Conservation (phyloP, 441 rosid genomes). For the Eutrema salsugineum region DNA sequence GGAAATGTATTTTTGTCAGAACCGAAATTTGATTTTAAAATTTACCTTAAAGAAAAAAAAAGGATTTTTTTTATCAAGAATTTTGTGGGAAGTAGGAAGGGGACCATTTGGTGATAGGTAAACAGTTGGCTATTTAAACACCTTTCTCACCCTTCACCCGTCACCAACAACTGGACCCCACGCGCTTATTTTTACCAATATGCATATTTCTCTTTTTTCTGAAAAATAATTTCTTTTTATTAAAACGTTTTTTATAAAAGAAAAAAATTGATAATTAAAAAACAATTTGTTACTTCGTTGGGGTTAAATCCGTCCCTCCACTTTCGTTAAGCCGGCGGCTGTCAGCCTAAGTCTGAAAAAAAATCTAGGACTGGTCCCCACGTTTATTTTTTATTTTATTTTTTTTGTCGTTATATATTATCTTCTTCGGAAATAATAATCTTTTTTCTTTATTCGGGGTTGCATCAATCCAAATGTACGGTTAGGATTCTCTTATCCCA, state of each 20-base stretch:
- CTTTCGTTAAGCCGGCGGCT: conserved; percentile 91
- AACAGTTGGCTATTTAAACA: conserved; percentile 44
- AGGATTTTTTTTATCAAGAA: neutral
- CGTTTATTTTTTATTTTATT: neutral
- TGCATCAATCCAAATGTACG: conserved; percentile 51
- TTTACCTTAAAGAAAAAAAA: conserved; percentile 19
- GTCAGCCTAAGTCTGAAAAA: conserved; percentile 52
- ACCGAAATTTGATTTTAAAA: neutral
- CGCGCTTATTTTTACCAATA: too few species aligned
- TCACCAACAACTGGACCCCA: conserved; percentile 21
- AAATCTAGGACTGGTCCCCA: conserved; percentile 53
- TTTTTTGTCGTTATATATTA: conserved; percentile 20
- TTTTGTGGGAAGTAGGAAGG: conserved; percentile 33
- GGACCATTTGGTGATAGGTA: conserved; percentile 49
- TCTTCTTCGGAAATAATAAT: neutral
- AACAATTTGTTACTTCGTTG: neutral
- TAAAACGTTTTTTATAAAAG: neutral
- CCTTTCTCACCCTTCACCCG: conserved; percentile 11
- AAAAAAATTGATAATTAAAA: neutral
- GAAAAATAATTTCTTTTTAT: neutral
- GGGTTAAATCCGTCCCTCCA: conserved; percentile 24
- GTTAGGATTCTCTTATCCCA: conserved; percentile 32
- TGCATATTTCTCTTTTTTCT: neutral
- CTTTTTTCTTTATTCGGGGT: neutral
- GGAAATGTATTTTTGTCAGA: conserved; percentile 23